Conservation (phyloP, 495 filamentous ascomycete genomes). For the Penicillium waksmanii region DNA sequence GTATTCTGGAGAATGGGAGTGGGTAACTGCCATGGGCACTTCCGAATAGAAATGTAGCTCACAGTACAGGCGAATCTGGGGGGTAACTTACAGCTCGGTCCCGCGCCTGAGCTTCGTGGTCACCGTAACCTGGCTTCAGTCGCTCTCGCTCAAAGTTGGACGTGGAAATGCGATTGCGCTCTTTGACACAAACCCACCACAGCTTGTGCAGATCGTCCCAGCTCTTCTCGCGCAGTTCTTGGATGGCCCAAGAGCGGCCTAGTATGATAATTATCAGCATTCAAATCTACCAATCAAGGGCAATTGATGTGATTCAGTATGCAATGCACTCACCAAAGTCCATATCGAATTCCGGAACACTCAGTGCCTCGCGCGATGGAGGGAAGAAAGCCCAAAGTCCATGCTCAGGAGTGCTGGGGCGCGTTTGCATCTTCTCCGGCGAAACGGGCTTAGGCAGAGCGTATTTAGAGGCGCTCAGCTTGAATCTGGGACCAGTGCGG, state of each 20-base stretch:
- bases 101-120: constrained; percentile 61
- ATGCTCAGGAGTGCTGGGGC: constrained; percentile 66
- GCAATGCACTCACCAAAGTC: constrained; percentile 61
- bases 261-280: not conserved
- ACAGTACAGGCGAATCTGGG: not conserved
- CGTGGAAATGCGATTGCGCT: constrained; percentile 89
- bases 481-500: constrained; percentile 72
- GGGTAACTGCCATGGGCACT: not conserved
- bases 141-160: constrained; percentile 65
- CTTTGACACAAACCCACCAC: constrained; percentile 95
- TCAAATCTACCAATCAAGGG: not conserved
- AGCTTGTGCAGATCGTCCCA: constrained; percentile 93
- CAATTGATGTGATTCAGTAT: not conserved
- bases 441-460: constrained; percentile 74
- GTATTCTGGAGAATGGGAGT: not conserved
- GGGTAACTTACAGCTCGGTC: constrained; percentile 60
- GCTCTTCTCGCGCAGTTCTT: constrained; percentile 83
- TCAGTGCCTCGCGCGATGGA: constrained; percentile 61
- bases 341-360: constrained; percentile 65
- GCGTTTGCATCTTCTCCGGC: constrained; percentile 45
- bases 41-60: not conserved
- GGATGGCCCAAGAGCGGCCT: constrained; percentile 83
- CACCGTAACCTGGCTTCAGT: constrained; percentile 69
- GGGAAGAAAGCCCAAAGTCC: constrained; percentile 95
- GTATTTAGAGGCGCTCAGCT: constrained; percentile 68